Base-by-base conservation (phyloP, 148 eudicot species). In the Rhododendron ferrugineum region DNA sequence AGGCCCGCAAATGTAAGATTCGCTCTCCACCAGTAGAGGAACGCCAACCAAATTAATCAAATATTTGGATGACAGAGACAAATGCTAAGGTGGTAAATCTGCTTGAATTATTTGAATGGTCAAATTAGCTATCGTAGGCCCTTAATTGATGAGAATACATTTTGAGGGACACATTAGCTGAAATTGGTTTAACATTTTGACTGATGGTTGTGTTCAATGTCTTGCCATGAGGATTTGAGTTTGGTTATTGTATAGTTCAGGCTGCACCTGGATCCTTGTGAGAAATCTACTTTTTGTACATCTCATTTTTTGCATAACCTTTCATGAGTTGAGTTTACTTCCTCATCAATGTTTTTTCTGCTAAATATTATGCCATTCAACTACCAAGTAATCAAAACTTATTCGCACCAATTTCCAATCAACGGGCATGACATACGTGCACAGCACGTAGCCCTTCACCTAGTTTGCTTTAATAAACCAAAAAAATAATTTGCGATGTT, bases 1-100 rank as follows among this genome's bases (percentile, higher is more conserved):
- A 85, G 93, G 78, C 94, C 97, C 4, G 95, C 92, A 72, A 82
- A 92, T 42, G 89, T 94, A 78, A 89, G 95, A 66, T 94, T 95
- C 86, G 96, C 96, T 75, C 96, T 7, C 97, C 98, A 80, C 92
- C 92, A 8, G 88, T 86, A 8, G 92, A 86, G 22, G 89, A 88
- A 84, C 72, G 15, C 34, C 90, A 47, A 42, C 86, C 74, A 52
- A 88, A 70, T 11, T 84, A 76, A 82, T 44, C 58, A 77, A 60
- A 58, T 85, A 23, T 30, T 20, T 4, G 40, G 44, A 66, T 18
- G 28, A 28, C 40, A 1, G 6, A 46, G 74, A 68, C 49, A 22
- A 72, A 47, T 46, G 36, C 11, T 26, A 5, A 54, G 46, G 23
- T 44, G 42, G 34, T 49, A 50, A 72, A 18, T 83, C 16, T 72